Percentiles rank a stretch among this genome's conserved stretches.
Conservation (phyloP, 2,329 filamentous ascomycete genomes). For the Scopulariopsis brevicaulis region DNA sequence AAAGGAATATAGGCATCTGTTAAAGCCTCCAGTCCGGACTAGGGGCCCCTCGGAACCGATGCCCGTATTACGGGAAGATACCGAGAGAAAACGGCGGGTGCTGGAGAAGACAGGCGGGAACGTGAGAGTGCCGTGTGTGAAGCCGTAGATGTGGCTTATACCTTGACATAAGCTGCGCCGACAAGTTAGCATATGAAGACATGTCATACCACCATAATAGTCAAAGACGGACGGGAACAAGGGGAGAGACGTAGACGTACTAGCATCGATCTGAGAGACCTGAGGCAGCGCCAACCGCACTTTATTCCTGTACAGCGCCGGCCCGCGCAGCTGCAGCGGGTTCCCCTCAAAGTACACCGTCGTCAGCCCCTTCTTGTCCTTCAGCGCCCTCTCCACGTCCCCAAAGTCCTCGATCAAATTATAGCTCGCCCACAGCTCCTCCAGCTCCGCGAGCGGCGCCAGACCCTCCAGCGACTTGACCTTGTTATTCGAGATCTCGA, state of each 20-base stretch:
- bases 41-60: background rate
- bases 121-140: background rate
- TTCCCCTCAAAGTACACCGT: conserved; percentile 98
- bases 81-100: conserved; percentile 10
- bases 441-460: conserved; percentile 55
- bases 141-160: conserved; percentile 8
- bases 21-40: background rate
- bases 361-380: conserved; percentile 66
- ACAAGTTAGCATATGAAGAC: background rate
- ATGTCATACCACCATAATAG: background rate
- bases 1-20: background rate
- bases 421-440: conserved; percentile 92
- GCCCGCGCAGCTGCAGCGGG: conserved; percentile 66
- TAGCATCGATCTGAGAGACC: conserved; percentile 89
- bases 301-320: conserved; percentile 91
- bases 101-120: background rate
- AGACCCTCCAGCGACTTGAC: conserved; percentile 66
- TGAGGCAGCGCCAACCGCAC: conserved; percentile 78
- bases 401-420: conserved; percentile 71
- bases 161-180: conserved; percentile 19
- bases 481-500: conserved; percentile 87
- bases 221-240: background rate
- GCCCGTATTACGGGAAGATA: conserved; percentile 6
- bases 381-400: conserved; percentile 69
- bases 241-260: conserved; percentile 47